Evolutionary conservation across 2,329 filamentous ascomycete species (phyloP), one percentile per base, ranked within the genome.

Genomic region (Aspergillus sp.): DNA sequence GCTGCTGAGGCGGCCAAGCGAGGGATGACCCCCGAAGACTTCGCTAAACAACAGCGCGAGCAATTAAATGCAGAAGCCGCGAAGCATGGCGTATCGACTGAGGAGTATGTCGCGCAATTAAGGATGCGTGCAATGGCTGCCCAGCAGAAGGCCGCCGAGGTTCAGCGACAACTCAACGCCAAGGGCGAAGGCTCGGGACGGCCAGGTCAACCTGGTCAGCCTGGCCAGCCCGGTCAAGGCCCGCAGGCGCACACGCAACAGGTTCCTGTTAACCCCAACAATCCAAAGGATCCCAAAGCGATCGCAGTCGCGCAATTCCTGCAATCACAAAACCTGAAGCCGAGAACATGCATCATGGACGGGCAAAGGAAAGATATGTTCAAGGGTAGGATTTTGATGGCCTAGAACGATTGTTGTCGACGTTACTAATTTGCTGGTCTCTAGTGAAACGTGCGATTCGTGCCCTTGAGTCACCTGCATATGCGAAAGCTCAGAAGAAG

Each of bases 361-460:
- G 95, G 95, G 68, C 93, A 97, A 82, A 86, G 95, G 69, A 98
- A 96, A 78, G 93, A 99, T 64, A 96, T 99, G 90, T 98, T 99
- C 77, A 89, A 89, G 83, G 92, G 91, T 93, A 80, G 45, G 53
- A 51, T 49, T 47, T 11, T 8, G 5, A 26, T 36, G 5, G 7
- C 42, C 36, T 39, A 15, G 15, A n/a, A 6, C 3, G 20, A 20
- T 17, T 24, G 2, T 30, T 20, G 26, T 3, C 39, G 36, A 26
- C 11, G 17, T 41, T 11, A 12, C 41, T 52, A 39, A 48, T 47
- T 49, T 66, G 38, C 60, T 20, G 20, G 22, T 50, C 43, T 8
- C 48, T 50, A 96, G 95, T 99, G 74, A 98, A 98, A 83, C 91
- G 95, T 72, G 95, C 95, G 41, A 88, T 99, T 61, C 90, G 95